Evolutionary conservation across 2,329 filamentous ascomycete species (phyloP).

Genomic region (Colletotrichum sp.): DNA sequence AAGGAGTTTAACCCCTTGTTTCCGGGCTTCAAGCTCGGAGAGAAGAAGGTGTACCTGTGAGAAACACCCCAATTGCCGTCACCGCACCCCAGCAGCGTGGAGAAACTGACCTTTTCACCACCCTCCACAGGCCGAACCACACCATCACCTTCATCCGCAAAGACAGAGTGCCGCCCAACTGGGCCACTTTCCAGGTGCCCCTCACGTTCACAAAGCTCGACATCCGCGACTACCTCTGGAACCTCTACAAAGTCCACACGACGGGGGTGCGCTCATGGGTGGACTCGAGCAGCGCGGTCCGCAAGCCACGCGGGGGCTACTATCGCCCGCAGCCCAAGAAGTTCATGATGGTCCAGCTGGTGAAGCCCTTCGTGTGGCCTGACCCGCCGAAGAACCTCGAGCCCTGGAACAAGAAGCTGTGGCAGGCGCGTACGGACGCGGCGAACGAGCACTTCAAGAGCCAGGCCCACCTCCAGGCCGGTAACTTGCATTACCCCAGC

Average conservation of each 20-base stretch:
- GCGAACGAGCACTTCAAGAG: slow-evolving; percentile 46
- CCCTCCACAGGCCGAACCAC: slow-evolving; percentile 72
- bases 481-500: slow-evolving; percentile 30
- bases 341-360: slow-evolving; percentile 94
- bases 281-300: slow-evolving; percentile 64
- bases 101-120: background rate
- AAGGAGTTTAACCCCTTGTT: too few relatives aligned
- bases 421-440: slow-evolving; percentile 53
- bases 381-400: slow-evolving; percentile 65
- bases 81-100: background rate
- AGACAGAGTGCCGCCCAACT: slow-evolving; percentile 74
- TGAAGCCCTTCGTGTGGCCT: slow-evolving; percentile 88
- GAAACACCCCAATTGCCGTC: slow-evolving; percentile 22
- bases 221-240: slow-evolving; percentile 90
- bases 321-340: slow-evolving; percentile 78
- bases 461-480: slow-evolving; percentile 27
- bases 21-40: slow-evolving; percentile 51
- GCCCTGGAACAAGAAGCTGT: slow-evolving; percentile 69
- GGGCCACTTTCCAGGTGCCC: slow-evolving; percentile 89
- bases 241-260: slow-evolving; percentile 80
- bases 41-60: slow-evolving; percentile 62
- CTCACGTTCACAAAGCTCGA: slow-evolving; percentile 96
- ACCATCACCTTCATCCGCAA: slow-evolving; percentile 78
- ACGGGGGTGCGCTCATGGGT: slow-evolving; percentile 80
- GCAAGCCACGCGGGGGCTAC: slow-evolving; percentile 59